These are phyloP conservation scores for Leishmania tarentolae DNA, from an alignment of 208 protist species.

Conservation along the genomic window DNA sequence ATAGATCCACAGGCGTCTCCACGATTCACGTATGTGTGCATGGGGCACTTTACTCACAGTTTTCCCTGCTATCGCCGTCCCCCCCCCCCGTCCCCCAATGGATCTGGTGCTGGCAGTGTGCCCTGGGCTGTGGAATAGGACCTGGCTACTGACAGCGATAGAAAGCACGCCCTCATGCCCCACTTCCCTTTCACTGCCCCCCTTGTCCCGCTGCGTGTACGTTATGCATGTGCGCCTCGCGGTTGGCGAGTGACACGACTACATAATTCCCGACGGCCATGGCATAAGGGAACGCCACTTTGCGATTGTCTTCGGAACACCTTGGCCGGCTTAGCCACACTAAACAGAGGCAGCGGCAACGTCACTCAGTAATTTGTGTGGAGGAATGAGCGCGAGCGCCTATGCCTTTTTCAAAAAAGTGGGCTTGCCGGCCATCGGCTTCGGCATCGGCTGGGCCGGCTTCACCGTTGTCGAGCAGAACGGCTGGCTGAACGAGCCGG, in stretches of 20 bases:
- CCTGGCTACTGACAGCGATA: neutral
- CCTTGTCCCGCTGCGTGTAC: neutral
- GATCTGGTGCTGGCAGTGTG: constrained; percentile 1
- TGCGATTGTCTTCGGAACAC: neutral
- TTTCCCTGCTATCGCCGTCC: neutral
- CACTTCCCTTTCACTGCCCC: neutral
- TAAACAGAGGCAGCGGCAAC: neutral
- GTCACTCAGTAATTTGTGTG: neutral
- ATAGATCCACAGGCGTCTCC: neutral
- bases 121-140: neutral
- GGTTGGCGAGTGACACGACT: neutral
- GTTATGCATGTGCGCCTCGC: neutral
- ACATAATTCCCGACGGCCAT: neutral
- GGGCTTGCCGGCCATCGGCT: constrained; percentile 55
- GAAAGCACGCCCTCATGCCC: neutral
- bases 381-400: constrained; percentile 12
- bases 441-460: constrained; percentile 65
- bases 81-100: neutral
- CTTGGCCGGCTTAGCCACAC: neutral
- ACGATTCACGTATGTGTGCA: neutral
- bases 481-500: constrained; percentile 34
- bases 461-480: constrained; percentile 52
- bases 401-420: constrained; percentile 19
- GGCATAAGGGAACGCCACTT: neutral
- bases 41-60: neutral